phyloP scores from a whole-genome alignment of 345 rosid genomes.

The Gossypium arboreum region DNA sequence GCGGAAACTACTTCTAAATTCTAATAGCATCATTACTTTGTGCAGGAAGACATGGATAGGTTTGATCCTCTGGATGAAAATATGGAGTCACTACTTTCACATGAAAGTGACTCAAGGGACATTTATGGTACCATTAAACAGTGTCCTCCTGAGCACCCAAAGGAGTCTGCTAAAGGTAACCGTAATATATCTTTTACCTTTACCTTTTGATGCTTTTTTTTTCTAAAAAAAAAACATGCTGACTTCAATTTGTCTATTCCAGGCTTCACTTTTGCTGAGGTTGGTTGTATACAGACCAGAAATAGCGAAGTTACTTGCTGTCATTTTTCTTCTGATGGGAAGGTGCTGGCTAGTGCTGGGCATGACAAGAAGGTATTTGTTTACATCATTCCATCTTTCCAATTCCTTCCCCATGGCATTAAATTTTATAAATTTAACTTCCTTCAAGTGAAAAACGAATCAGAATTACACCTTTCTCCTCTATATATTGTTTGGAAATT shows the following conservation, averaged over 20 bases:
- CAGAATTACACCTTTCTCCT: background rate
- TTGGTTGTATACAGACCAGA: constrained; percentile 55
- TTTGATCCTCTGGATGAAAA: constrained; percentile 58
- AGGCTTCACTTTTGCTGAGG: constrained; percentile 60
- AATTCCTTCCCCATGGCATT: background rate
- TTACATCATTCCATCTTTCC: background rate
- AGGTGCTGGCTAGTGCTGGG: constrained; percentile 65
- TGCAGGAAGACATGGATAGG: constrained; percentile 62
- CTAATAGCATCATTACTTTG: constrained; percentile 10
- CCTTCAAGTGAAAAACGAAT: background rate
- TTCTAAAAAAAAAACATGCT: background rate
- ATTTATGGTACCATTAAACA: constrained; percentile 44
- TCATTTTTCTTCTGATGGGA: constrained; percentile 81
- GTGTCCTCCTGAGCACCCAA: constrained; percentile 37
- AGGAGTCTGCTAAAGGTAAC: constrained; percentile 50
- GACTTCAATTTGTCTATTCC: constrained; percentile 18
- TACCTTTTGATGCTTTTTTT: background rate
- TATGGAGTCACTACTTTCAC: constrained; percentile 52
- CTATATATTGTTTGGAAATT: background rate
- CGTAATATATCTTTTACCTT: background rate
- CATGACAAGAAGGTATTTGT: constrained; percentile 62
- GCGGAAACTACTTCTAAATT: constrained; percentile 19
- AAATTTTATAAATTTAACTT: background rate
- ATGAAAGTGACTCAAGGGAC: constrained; percentile 46
- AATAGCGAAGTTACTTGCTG: constrained; percentile 71